Base-by-base conservation (phyloP, 176 grass and related monocot genomes). In the Zizania latifolia region DNA sequence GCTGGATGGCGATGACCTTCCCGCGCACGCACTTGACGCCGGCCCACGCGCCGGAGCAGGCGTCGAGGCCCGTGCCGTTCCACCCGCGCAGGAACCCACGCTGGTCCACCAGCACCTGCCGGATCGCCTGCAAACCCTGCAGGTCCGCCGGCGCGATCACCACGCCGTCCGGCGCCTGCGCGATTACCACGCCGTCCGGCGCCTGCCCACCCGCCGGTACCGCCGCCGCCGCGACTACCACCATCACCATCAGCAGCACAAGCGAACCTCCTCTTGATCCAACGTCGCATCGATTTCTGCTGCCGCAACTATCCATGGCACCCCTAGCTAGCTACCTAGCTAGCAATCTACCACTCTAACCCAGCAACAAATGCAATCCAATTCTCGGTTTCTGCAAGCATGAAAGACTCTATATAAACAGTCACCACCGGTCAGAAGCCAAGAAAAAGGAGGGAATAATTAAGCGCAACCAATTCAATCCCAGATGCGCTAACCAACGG, bases 51-150 rank as follows among this genome's bases (percentile, higher is more conserved):
- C 96, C 96, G 8, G 89, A 99, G 92, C 96, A 99, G 4, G 96
- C 96, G 50, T 75, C 84, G 13, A 94, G 84, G 67, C 96, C 96
- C 15, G 87, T 99, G 48, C 87, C 96, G 59, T 99, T 99, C 96
- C 96, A 99, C 53, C 85, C 85, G 21, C 83, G 44, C 16, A 99
- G 91, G 77, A 94, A 80, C 29, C 92, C 88, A 1, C 77, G 75
- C 2, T 57, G 85, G 80, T 95, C 96, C 8, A 81, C 80, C 50
- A 99, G 78, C 5, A 72, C 70, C 39, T 83, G 73, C n/a, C 82
- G 86, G 79, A 99, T 79, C 17, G 89, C 96, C 86, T 88, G 89
- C 57, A 99, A 77, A 0, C 91, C 95, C 71, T 99, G 87, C 79
- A 88, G 86, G 77, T 99, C 92, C 8, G 78, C 85, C 78, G 89